These are phyloP conservation scores for Calonectria henricotiae DNA, from an alignment of 2,329 filamentous ascomycete genomes.

Conservation along the genomic window DNA sequence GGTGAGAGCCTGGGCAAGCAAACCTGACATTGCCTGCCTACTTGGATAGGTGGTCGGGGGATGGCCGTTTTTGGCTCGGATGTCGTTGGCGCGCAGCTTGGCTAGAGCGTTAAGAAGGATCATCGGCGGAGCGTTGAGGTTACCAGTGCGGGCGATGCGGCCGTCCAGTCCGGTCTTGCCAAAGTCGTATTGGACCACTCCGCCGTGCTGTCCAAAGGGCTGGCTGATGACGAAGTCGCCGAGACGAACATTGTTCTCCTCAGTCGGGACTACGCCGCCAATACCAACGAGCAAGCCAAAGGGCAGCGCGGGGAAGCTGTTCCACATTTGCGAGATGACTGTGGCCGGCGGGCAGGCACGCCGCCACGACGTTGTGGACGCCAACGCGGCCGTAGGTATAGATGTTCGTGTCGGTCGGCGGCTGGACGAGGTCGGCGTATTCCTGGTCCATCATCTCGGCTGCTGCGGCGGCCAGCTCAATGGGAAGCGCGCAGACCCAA, in stretches of 20 bases:
- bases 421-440: slow-evolving; percentile 1
- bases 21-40: neutral
- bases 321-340: slow-evolving; percentile 50
- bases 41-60: neutral
- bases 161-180: slow-evolving; percentile 46
- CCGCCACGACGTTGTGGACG: slow-evolving; percentile 52
- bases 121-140: neutral
- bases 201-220: neutral
- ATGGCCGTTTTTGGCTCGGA: neutral
- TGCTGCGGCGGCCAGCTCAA: slow-evolving; percentile 3
- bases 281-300: slow-evolving; percentile 60
- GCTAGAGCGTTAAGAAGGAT: slow-evolving; percentile 43
- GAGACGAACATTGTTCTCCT: slow-evolving; percentile 48
- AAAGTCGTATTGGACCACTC: slow-evolving; percentile 54
- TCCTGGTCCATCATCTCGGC: slow-evolving; percentile 9
- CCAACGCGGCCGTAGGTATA: slow-evolving; percentile 51
- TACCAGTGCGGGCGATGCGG: slow-evolving; percentile 49
- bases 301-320: slow-evolving; percentile 55
- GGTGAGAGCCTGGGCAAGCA: neutral
- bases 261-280: slow-evolving; percentile 58
- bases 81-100: slow-evolving; percentile 40
- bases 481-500: slow-evolving; percentile 11
- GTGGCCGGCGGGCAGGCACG: slow-evolving; percentile 40
- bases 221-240: slow-evolving; percentile 57
- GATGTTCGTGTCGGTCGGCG: slow-evolving; percentile 35